phyloP scores from a whole-genome alignment of 2,329 filamentous ascomycete genomes.

The Harringtonia lauricola region DNA sequence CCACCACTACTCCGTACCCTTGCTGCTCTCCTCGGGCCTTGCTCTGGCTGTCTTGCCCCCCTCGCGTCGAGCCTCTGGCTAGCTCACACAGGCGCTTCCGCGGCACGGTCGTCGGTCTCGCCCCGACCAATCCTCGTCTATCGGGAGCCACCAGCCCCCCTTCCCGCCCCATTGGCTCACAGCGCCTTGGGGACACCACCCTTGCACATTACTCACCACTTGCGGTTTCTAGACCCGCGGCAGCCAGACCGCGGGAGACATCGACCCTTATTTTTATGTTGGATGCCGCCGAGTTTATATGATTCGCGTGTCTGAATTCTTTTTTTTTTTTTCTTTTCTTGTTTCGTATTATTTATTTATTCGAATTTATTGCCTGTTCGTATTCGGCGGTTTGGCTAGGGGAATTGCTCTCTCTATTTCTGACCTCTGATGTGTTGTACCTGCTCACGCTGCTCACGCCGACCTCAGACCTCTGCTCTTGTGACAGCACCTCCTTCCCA shows the following conservation, averaged over 20 bases:
- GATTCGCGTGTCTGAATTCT: conserved; percentile 2
- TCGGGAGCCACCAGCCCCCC: not conserved
- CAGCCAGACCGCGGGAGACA: not conserved
- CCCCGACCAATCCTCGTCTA: not conserved
- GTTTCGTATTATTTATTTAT: not conserved
- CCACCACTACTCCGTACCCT: no score
- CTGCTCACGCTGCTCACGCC: not conserved
- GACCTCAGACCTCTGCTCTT: conserved; percentile 1
- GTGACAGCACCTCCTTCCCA: conserved; percentile 2
- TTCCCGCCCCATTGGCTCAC: not conserved
- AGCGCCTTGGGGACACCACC: not conserved
- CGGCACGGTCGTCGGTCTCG: not conserved
- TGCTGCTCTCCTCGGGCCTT: no score
- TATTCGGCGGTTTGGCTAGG: not conserved
- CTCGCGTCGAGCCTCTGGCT: no score
- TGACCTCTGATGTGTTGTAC: not conserved
- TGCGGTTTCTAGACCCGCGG: not conserved
- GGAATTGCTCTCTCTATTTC: not conserved
- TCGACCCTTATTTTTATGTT: not conserved
- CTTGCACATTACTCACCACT: not conserved
- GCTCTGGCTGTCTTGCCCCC: no score
- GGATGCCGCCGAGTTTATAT: conserved; percentile 1
- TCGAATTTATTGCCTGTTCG: conserved; percentile 3
- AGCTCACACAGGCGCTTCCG: no score
- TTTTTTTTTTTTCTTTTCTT: not conserved